Conservation (phyloP, 495 filamentous ascomycete species). For the Podospora pseudoanserina region DNA sequence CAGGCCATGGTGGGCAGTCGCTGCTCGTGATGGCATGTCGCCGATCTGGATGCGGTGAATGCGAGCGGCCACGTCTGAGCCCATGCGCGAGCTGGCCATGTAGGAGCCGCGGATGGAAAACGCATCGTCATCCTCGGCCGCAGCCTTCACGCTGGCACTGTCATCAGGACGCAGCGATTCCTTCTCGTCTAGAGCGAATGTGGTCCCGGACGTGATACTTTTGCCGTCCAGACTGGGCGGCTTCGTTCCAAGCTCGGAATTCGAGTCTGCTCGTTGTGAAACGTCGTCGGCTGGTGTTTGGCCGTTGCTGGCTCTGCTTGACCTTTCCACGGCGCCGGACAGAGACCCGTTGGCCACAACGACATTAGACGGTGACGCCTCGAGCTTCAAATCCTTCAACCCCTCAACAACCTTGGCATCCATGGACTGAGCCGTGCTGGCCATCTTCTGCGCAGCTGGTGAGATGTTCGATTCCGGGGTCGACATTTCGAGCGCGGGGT, state of each 20-base stretch:
- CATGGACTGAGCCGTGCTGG: background rate
- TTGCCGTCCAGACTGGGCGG: slow-evolving; percentile 86
- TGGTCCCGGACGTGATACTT: slow-evolving; percentile 85
- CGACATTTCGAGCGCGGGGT: background rate
- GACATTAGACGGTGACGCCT: slow-evolving; percentile 42
- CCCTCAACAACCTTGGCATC: slow-evolving; percentile 34
- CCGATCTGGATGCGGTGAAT: slow-evolving; percentile 73
- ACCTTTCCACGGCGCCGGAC: slow-evolving; percentile 29
- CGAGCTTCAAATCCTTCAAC: slow-evolving; percentile 37
- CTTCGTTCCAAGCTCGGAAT: slow-evolving; percentile 72
- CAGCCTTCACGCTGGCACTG: slow-evolving; percentile 84
- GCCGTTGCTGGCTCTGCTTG: slow-evolving; percentile 34
- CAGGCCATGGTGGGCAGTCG: slow-evolving; percentile 37
- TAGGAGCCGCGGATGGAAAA: slow-evolving; percentile 70
- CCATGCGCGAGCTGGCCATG: slow-evolving; percentile 67
- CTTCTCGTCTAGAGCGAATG: slow-evolving; percentile 91
- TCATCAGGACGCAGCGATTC: slow-evolving; percentile 91
- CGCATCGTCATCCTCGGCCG: slow-evolving; percentile 79
- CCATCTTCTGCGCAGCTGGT: slow-evolving; percentile 13
- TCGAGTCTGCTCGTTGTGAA: slow-evolving; percentile 58
- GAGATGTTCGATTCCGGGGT: slow-evolving; percentile 18
- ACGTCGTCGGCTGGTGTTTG: slow-evolving; percentile 46
- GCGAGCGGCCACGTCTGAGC: slow-evolving; percentile 76
- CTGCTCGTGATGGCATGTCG: slow-evolving; percentile 59
- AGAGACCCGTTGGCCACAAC: slow-evolving; percentile 50